A percentile compares a stretch with the other conserved stretches of the same genome.
Conservation (phyloP, 345 rosid genomes). For the Moricandia moricandioides region DNA sequence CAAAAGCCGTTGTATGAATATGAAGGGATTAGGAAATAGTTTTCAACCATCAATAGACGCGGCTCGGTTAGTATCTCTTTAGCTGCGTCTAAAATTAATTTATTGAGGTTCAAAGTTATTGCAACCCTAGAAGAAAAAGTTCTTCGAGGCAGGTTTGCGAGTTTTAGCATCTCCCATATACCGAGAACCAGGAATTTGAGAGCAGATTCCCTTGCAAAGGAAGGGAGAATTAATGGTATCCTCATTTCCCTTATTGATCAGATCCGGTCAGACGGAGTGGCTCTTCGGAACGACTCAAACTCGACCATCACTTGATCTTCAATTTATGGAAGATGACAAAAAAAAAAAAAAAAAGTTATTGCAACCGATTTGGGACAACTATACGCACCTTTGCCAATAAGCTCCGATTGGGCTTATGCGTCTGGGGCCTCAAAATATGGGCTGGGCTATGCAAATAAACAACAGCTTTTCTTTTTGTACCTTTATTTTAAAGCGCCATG, state of each 20-base stretch:
- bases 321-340: too few species aligned
- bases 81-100: conserved; percentile 38
- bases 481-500: not conserved
- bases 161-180: too few species aligned
- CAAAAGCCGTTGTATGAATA: too few species aligned
- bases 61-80: conserved; percentile 48
- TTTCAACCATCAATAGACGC: conserved; percentile 55
- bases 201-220: too few species aligned
- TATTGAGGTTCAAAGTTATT: not conserved
- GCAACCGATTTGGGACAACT: conserved; percentile 21
- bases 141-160: too few species aligned
- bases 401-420: not conserved
- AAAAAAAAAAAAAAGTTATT: not conserved
- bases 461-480: not conserved
- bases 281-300: too few species aligned
- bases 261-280: too few species aligned
- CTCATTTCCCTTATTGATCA: too few species aligned
- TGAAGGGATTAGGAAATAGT: conserved; percentile 43
- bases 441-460: not conserved
- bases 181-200: too few species aligned
- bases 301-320: too few species aligned
- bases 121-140: not conserved
- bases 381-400: not conserved
- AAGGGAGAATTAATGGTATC: too few species aligned
- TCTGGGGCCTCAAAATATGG: not conserved